Conservation (phyloP, 257 asterid genomes). For the Linaria vulgaris region DNA sequence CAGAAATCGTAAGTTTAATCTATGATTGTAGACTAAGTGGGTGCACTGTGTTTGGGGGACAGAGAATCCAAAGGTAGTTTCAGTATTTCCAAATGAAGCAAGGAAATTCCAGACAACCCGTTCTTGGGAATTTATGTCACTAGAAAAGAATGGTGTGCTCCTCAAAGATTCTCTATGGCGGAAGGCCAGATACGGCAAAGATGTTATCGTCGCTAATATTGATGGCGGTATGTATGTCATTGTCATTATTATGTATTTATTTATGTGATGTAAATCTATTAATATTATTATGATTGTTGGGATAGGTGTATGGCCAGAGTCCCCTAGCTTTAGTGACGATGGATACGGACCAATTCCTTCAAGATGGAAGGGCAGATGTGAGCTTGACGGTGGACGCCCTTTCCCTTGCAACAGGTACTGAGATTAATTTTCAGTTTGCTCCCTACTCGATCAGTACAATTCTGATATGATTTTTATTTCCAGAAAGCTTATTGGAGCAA, state of each 20-base stretch:
- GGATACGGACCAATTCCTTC: constrained; percentile 71
- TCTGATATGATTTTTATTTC: no score
- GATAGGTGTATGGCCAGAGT: constrained; percentile 87
- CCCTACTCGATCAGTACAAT: no score
- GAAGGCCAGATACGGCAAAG: constrained; percentile 14
- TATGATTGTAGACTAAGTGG: no score
- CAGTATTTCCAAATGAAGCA: constrained; percentile 31
- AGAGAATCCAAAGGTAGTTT: constrained; percentile 43
- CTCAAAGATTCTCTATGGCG: constrained; percentile 35
- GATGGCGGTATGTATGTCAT: constrained; percentile 57
- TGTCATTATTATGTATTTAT: no score
- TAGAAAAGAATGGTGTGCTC: constrained; percentile 31
- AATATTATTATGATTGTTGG: no score
- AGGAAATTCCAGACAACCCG: constrained; percentile 39
- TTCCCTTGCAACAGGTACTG: constrained; percentile 65
- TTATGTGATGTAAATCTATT: no score
- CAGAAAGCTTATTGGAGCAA: constrained; percentile 56
- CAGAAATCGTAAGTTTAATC: no score
- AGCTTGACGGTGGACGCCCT: constrained; percentile 8
- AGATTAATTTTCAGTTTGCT: no score
- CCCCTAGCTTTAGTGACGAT: constrained; percentile 68
- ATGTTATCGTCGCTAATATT: constrained; percentile 43
- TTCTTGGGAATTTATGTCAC: constrained; percentile 42
- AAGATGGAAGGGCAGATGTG: constrained; percentile 73
- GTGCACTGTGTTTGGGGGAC: background rate